Conservation (phyloP, 2,329 filamentous ascomycete genomes). For the Ramularia collo-cygni region DNA sequence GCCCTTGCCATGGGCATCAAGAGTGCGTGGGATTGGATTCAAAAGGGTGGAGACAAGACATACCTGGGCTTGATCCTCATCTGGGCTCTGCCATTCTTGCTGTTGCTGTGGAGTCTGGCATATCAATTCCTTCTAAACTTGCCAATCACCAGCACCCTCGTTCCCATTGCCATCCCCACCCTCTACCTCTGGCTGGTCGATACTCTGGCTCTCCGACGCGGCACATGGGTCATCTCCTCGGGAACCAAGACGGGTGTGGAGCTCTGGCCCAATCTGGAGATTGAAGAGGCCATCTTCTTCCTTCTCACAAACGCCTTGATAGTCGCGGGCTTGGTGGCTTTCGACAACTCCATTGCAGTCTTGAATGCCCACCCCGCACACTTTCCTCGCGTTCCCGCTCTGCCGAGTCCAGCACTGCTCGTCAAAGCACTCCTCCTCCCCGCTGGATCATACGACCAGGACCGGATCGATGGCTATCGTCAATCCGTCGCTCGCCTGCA, state of each 20-base stretch:
- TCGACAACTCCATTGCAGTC: constrained; percentile 63
- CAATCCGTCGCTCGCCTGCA: constrained; percentile 54
- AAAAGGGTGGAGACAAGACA: constrained; percentile 46
- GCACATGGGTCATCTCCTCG: constrained; percentile 64
- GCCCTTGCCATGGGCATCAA: constrained; percentile 40
- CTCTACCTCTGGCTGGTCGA: constrained; percentile 68
- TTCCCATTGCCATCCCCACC: constrained; percentile 58
- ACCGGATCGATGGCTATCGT: constrained; percentile 51
- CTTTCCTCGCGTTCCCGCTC: constrained; percentile 46
- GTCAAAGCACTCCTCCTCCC: constrained; percentile 47
- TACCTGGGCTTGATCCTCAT: constrained; percentile 64
- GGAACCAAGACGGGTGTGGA: constrained; percentile 60
- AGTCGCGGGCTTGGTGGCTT: constrained; percentile 60
- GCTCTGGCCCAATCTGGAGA: constrained; percentile 59
- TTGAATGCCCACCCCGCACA: constrained; percentile 55
- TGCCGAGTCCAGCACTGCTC: constrained; percentile 46
- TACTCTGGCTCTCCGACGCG: constrained; percentile 57
- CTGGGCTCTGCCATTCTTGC: constrained; percentile 61
- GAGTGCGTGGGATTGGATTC: constrained; percentile 41
- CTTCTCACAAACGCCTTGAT: constrained; percentile 62
- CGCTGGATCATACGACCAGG: constrained; percentile 48
- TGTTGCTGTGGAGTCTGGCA: constrained; percentile 57
- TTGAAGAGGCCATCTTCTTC: constrained; percentile 71
- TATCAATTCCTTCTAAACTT: constrained; percentile 58
- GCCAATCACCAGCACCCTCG: constrained; percentile 50